Base-by-base conservation (phyloP, 768 basidiomycete genomes). In the Calocybe indica region DNA sequence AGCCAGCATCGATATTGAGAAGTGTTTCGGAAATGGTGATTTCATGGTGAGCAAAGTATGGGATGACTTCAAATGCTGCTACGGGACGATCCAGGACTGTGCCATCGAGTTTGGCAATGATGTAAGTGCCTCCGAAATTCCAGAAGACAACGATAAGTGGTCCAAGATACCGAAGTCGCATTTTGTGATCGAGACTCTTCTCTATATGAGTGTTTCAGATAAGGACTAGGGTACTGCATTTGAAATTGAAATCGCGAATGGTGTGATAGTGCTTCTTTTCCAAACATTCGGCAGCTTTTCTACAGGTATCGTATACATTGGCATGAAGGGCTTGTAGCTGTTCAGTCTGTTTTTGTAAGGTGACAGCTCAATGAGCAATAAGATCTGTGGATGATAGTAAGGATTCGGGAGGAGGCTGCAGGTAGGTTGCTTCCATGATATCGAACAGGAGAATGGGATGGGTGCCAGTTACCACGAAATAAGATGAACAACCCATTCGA, bases 141-240 rank as follows among this genome's bases (percentile, higher is more conserved):
- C 55, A 52, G 9, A 50, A 30, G 4, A 70, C 40, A 0, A 74
- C 66, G 0, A 64, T 50, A 48, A 65, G 63, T 0, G 70, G 71
- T n/a, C 71, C 72, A 10, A 67, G 40, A 48, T 71, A 74, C 2
- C 65, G 45, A 0, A 62, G 59, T n/a, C 59, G 58, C 1, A 61
- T 62, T 45, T 71, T 73, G 1, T 52, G 37, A 15, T 56, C 56
- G 0, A 67, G 47, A 0, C 61, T 52, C 28, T 56, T 64, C 28
- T 69, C 64, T 2, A 68, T 45, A 0, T 46, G 28, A 0, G 63
- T 62, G 41, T 76, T 73, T 4, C 61, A 42, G 0, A 72, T 57
- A 0, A 76, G 54, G 0, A 71, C 67, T 0, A 74, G 49, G 0
- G 56, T 54, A 14, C 70, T 69, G 6, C 50, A 53, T 30, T 57